A percentile compares a stretch with the other conserved stretches of the same genome.
phyloP scores from a whole-genome alignment of 1,284 basidiomycete species.

The Peniophora sp. region DNA sequence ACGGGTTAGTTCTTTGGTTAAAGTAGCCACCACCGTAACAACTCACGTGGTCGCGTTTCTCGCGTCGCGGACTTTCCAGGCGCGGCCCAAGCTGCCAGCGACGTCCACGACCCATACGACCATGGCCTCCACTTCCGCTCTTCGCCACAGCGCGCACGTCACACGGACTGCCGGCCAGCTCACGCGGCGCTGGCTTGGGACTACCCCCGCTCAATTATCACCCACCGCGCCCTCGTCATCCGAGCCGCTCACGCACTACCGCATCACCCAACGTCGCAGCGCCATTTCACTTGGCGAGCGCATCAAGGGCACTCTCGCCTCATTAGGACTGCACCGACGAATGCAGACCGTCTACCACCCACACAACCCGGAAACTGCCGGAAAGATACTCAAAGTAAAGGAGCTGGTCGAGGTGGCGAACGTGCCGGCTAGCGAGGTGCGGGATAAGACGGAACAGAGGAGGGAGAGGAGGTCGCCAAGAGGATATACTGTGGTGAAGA shows the following conservation, averaged over 20 bases:
- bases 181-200: no score
- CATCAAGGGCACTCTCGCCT: conserved; percentile 64
- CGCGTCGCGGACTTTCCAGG: no score
- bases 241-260: conserved; percentile 61
- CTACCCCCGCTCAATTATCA: no score
- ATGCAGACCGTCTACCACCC: conserved; percentile 77
- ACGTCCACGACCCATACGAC: no score
- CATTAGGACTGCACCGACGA: conserved; percentile 73
- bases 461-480: conserved; percentile 52
- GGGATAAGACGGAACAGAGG: conserved; percentile 58
- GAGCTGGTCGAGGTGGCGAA: conserved; percentile 85
- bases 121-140: no score
- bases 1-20: no score
- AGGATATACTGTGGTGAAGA: conserved; percentile 53
- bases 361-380: conserved; percentile 67
- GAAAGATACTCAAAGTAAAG: conserved; percentile 78
- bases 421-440: conserved; percentile 56
- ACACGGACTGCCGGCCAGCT: no score
- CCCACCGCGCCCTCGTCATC: no score
- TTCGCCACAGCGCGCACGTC: no score
- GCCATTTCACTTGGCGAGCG: conserved; percentile 71
- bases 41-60: no score
- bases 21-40: no score
- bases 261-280: conserved; percentile 78
- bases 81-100: no score